Base-by-base conservation (phyloP, 345 rosid species). In the Lepidium didymum region DNA sequence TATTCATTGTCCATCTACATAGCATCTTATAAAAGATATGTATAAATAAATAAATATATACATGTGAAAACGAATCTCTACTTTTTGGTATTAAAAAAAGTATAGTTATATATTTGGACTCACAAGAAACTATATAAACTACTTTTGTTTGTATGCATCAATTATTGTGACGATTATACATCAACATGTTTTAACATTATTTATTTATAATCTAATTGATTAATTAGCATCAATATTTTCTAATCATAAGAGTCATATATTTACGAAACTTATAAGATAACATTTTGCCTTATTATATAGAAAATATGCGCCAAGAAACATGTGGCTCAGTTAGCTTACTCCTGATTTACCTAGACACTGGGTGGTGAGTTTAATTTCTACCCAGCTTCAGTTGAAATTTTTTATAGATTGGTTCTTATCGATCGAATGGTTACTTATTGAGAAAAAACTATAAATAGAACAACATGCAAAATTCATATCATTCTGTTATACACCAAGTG, bases 1-100 rank as follows among this genome's bases (percentile, higher is more conserved):
- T 73, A 73, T 73, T 50, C 61, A 66, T 58, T 65, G 65, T 56
- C 64, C 15, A 68, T 62, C 23, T 62, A 47, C 64, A 75, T 21
- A 68, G 57, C 68, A 61, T 72, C 66, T 46, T 64, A 29, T 29
- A 55, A 40, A 12, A 25, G 16, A 70, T 27, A 40, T 29, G 33
- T 29, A 7, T 64, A 27, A 64, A 56, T 64, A 27, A 64, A 56
- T 57, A 57, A 54, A 42, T 59, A 56, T 59, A 56, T 36, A 38
- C 33, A 52, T 41, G 31, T 67, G 55, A 44, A 60, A 60, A 67
- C 68, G 16, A 74, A 36, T 60, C 43, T 31, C 47, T 60, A 61
- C 64, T 53, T 60, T 67, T 60, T 65, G 64, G 23, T 59, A 45
- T 59, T 34, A 51, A 59, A 45, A 1, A 73, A 38, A 14, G 60